Percentiles rank a stretch among this genome's conserved stretches.
These are phyloP conservation scores for Mortierella sp. DNA, from an alignment of 371 early-diverging fungal species.

Conservation along the genomic window DNA sequence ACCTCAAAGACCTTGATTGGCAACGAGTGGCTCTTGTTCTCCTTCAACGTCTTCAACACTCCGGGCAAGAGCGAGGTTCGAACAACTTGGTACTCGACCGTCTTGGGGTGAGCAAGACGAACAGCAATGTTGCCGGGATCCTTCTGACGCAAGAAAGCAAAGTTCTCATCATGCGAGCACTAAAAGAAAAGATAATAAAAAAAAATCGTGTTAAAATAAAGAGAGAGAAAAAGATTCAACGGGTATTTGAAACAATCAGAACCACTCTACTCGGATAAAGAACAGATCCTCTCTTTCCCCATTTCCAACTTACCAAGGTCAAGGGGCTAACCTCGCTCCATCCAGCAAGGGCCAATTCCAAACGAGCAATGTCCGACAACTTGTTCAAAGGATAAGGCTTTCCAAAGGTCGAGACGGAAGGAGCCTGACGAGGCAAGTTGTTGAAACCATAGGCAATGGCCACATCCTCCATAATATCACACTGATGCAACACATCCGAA, in stretches of 20 bases:
- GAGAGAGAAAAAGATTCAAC: neutral
- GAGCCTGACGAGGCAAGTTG: slow-evolving; percentile 88
- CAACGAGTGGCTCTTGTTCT: slow-evolving; percentile 92
- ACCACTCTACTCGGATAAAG: too few relatives aligned
- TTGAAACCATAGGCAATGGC: slow-evolving; percentile 99
- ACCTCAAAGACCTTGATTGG: slow-evolving; percentile 99
- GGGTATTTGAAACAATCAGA: neutral
- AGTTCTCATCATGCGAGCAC: slow-evolving; percentile 98
- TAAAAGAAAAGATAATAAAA: slow-evolving; percentile 37
- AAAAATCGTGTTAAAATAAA: slow-evolving; percentile 7
- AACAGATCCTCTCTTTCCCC: too few relatives aligned
- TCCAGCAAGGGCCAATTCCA: slow-evolving; percentile 93
- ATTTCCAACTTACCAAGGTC: slow-evolving; percentile 75
- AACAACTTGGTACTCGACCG: slow-evolving; percentile 96
- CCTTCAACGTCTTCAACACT: slow-evolving; percentile 93
- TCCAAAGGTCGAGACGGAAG: slow-evolving; percentile 88
- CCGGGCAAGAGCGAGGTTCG: slow-evolving; percentile 96
- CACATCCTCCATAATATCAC: slow-evolving; percentile 99
- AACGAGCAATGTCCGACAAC: slow-evolving; percentile 89
- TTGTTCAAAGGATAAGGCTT: slow-evolving; percentile 95
- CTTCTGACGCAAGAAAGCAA: slow-evolving; percentile 81
- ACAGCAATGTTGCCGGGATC: slow-evolving; percentile 88
- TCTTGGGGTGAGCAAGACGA: slow-evolving; percentile 96
- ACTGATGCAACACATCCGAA: slow-evolving; percentile 97
- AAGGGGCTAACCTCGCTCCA: slow-evolving; percentile 98